phyloP scores from a whole-genome alignment of 106 monocot species.

The Dactylorhiza incarnata region DNA sequence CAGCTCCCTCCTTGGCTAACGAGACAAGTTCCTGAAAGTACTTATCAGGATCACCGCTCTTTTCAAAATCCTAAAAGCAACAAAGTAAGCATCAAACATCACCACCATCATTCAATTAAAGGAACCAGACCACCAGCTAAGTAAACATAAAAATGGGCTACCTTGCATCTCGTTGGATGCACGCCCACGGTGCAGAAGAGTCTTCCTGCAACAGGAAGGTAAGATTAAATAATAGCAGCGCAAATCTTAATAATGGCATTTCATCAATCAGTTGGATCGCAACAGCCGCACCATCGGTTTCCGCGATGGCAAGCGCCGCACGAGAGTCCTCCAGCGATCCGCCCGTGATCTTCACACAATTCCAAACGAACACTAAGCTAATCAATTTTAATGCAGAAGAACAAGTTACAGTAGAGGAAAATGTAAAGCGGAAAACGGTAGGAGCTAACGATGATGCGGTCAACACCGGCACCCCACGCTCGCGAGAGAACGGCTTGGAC shows the following conservation, averaged over 20 bases:
- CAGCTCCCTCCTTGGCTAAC: constrained; percentile 70
- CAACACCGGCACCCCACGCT: constrained; percentile 86
- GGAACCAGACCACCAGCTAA: neutral
- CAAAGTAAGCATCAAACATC: neutral
- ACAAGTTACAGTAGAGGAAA: neutral
- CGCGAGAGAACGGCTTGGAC: constrained; percentile 64
- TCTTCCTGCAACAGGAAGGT: constrained; percentile 38
- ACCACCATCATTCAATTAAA: neutral
- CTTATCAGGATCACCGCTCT: constrained; percentile 77
- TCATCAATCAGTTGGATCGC: constrained; percentile 19
- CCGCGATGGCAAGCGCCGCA: constrained; percentile 83
- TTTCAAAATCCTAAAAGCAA: constrained; percentile 76
- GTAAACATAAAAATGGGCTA: constrained; percentile 12
- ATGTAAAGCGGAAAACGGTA: neutral
- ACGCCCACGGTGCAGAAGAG: constrained; percentile 97
- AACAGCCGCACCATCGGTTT: constrained; percentile 60
- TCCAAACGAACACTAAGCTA: neutral
- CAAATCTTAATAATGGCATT: constrained; percentile 1
- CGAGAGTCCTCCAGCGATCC: constrained; percentile 84
- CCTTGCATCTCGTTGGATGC: constrained; percentile 97
- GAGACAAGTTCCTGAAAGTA: constrained; percentile 62
- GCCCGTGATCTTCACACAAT: constrained; percentile 61
- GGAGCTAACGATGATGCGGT: constrained; percentile 77
- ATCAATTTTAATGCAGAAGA: neutral
- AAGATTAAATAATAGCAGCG: neutral